phyloP scores from a whole-genome alignment of 108 stramenopile species.

The Skeletonema costatum region DNA sequence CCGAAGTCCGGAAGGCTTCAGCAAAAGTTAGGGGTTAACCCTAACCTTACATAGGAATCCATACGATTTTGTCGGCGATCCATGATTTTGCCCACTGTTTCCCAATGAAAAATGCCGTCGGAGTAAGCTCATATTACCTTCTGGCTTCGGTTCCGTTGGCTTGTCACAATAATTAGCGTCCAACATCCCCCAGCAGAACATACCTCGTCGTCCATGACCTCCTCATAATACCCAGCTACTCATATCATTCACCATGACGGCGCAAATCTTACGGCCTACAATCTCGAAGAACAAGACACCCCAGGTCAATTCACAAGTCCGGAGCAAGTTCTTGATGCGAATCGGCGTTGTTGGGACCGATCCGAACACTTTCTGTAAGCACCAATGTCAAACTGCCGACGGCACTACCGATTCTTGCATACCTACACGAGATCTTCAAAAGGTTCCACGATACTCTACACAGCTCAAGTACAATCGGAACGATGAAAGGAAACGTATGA shows the following conservation, averaged over 20 bases:
- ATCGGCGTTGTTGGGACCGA: slow-evolving; percentile 3
- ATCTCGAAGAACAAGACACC: background rate
- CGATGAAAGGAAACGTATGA: background rate
- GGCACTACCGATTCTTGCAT: background rate
- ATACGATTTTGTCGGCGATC: background rate
- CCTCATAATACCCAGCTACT: background rate
- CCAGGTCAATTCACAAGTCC: background rate
- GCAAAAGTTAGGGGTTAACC: background rate
- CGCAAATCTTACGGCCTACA: background rate
- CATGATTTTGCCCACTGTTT: background rate
- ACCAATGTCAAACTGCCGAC: background rate
- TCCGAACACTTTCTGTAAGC: background rate
- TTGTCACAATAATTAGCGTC: too few species aligned
- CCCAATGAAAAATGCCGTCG: background rate
- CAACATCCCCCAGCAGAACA: background rate
- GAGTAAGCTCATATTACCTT: background rate
- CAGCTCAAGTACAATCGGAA: slow-evolving; percentile 2
- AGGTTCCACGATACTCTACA: slow-evolving; percentile 1
- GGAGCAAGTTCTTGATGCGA: slow-evolving; percentile 2
- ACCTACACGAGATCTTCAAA: background rate
- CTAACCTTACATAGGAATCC: background rate
- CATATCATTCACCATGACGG: background rate
- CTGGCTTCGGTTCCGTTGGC: background rate
- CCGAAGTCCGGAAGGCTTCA: background rate
- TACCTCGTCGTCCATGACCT: background rate